Evolutionary conservation across 208 protist genomes (phyloP).

Genomic region (Trypanosoma avium): DNA sequence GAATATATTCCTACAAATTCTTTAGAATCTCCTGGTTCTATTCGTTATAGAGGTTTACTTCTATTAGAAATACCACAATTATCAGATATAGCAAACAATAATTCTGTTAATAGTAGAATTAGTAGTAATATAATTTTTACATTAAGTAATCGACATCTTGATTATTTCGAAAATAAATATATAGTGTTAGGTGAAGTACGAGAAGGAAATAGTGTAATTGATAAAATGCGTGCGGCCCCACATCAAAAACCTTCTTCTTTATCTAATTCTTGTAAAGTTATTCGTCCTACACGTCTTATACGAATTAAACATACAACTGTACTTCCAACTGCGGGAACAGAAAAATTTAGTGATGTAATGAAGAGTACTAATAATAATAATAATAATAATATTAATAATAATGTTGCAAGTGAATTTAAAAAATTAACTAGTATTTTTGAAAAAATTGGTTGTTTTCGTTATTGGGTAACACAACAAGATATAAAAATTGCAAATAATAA

Average conservation of each 20-base stretch:
- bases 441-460: constrained; percentile 49
- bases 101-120: neutral
- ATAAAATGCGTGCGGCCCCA: constrained; percentile 39
- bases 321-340: constrained; percentile 58
- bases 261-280: neutral
- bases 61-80: constrained; percentile 36
- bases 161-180: constrained; percentile 60
- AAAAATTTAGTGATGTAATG: constrained; percentile 27
- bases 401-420: neutral
- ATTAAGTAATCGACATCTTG: constrained; percentile 43
- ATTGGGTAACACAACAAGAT: constrained; percentile 40
- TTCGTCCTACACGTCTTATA: constrained; percentile 27
- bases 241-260: constrained; percentile 7
- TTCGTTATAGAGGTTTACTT: constrained; percentile 44
- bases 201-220: constrained; percentile 52
- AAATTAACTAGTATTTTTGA: constrained; percentile 17
- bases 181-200: constrained; percentile 58
- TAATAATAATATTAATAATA: constrained; percentile 5
- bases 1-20: constrained; percentile 9
- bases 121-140: constrained; percentile 53
- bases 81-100: neutral
- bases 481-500: constrained; percentile 30
- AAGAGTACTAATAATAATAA: neutral
- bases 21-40: constrained; percentile 9
- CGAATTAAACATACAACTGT: constrained; percentile 65